phyloP scores from a whole-genome alignment of 2,329 filamentous ascomycete genomes.

The Ploettnerulaceae sp. region DNA sequence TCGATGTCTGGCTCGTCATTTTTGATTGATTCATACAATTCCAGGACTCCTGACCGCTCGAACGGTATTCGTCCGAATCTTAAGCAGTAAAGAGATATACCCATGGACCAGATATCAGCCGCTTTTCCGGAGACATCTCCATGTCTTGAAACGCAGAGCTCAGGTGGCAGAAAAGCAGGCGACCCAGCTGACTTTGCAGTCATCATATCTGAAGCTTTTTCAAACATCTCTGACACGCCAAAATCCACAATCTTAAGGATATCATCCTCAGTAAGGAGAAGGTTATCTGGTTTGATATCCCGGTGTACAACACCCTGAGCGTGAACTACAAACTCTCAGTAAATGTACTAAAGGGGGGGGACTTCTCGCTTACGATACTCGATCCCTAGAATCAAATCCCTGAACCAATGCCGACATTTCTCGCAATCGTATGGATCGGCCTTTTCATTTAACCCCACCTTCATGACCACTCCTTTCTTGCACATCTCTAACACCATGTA shows the following conservation, averaged over 20 bases:
- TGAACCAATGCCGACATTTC: constrained; percentile 83
- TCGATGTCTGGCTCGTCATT: constrained; percentile 60
- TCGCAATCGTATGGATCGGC: constrained; percentile 81
- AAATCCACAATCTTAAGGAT: constrained; percentile 98
- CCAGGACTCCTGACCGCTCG: constrained; percentile 69
- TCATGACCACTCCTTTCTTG: constrained; percentile 96
- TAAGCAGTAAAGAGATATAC: constrained; percentile 87
- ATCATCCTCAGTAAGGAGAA: constrained; percentile 82
- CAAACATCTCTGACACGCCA: constrained; percentile 98
- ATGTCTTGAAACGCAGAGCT: constrained; percentile 82
- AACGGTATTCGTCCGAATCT: constrained; percentile 88
- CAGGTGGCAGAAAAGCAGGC: constrained; percentile 89
- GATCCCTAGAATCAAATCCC: constrained; percentile 89
- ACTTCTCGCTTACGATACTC: constrained; percentile 68
- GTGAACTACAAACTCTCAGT: constrained; percentile 58
- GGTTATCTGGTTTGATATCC: constrained; percentile 97
- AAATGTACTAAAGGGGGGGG: not conserved
- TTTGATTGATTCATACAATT: constrained; percentile 86
- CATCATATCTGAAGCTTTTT: constrained; percentile 80
- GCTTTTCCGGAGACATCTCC: constrained; percentile 83
- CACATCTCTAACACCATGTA: constrained; percentile 99
- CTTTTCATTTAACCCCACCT: constrained; percentile 78
- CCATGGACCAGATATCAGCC: constrained; percentile 98
- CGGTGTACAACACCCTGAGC: constrained; percentile 91
- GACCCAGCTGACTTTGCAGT: constrained; percentile 92